Evolutionary conservation across 2,329 filamentous ascomycete genomes (phyloP).

Genomic region (Fusarium sp.): DNA sequence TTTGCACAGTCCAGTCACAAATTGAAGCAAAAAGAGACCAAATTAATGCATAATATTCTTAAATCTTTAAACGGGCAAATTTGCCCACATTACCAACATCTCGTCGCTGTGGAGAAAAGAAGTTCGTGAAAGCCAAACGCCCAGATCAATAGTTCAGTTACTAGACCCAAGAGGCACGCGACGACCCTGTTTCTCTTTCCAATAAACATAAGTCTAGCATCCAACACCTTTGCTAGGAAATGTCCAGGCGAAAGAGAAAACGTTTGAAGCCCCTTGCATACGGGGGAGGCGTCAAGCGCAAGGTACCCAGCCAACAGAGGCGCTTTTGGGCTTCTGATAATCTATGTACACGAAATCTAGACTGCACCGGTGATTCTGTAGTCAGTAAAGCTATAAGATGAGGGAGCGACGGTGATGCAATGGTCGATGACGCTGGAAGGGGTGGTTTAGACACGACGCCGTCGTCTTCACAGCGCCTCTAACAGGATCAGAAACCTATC

Average conservation of each 20-base stretch:
- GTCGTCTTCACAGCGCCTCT: background rate
- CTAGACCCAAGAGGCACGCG: background rate
- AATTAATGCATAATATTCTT: background rate
- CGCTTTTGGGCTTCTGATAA: background rate
- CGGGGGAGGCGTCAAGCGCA: background rate
- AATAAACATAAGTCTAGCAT: background rate
- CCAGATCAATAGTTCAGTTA: background rate
- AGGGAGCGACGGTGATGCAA: background rate
- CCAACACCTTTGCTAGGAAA: background rate
- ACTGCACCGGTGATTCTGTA: background rate
- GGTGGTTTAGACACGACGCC: background rate
- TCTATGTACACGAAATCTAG: background rate
- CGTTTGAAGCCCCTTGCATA: background rate
- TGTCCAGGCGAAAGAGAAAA: background rate
- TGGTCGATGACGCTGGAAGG: background rate
- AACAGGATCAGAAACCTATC: no score
- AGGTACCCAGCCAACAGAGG: background rate
- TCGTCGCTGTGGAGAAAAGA: background rate
- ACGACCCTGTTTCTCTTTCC: background rate
- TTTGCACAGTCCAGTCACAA: background rate
- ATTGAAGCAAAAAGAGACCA: background rate
- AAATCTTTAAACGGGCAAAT: background rate
- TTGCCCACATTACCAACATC: background rate
- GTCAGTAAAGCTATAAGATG: background rate
- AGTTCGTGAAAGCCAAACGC: background rate